Evolutionary conservation across 1,284 basidiomycete species (phyloP), one percentile per base, ranked within the genome.

Genomic region (Ceratobasidium sp.): DNA sequence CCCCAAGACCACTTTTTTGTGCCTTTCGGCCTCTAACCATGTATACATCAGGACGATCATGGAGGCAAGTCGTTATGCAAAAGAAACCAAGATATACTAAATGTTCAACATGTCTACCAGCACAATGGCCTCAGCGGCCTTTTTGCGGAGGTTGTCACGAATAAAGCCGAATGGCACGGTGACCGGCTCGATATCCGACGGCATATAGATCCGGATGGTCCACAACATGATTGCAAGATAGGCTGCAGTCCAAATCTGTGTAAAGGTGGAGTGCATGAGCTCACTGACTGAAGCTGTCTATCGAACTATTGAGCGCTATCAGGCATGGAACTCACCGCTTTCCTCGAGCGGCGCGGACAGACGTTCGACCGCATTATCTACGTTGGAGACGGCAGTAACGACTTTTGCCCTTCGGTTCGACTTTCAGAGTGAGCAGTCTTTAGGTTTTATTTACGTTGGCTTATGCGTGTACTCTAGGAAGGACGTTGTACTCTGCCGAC

Each of bases 191-290:
- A 91, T 74, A 83, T 99, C 69, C 85, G 86, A 32, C 86, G 96
- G 26, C 87, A 92, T 53, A 84, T 98, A 46, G 89, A 91, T 67
- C 91, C 92, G 16, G 79, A 84, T 48, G 90, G 88, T 0, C 88
- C 89, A 4, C 96, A 96, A 77, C 97, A 99, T 80, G 79, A 78
- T 1, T 99, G 97, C 82, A 85, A 83, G 64, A 86, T 98, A 67
- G 97, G 97, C 16, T 99, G 97, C 84, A 90, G 90, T 72, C 87
- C 92, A 10, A 99, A 99, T 83, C 98, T 99, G 96, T 99, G 97
- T 86, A 99, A 99, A 85, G 97, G 93, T 89, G 41, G 72, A 77
- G 73, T 23, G 14, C 36, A n/a, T n/a, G n/a, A n/a, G n/a, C n/a
- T n/a, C n/a, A 28, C 32, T 8, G 23, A 1, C 10, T 50, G 1